Percentiles rank a stretch among this genome's conserved stretches.
Conservation (phyloP, 345 rosid genomes). For the Laguncularia racemosa region DNA sequence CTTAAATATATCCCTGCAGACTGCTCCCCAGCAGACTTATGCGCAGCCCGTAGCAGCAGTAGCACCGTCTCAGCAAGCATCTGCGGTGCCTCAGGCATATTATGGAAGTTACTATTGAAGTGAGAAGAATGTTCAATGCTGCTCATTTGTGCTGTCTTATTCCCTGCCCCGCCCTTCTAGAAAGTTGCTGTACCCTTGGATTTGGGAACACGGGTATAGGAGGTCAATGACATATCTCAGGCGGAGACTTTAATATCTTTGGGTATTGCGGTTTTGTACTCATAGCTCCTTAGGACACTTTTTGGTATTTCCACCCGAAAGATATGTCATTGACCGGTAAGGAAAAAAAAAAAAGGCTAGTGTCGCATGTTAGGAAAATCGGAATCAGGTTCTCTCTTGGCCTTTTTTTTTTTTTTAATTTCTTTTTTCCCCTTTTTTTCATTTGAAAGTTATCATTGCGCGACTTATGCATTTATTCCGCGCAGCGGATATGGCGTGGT, state of each 20-base stretch:
- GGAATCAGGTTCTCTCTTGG: too few species aligned
- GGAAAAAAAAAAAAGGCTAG: too few species aligned
- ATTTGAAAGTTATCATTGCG: too few species aligned
- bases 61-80: slow-evolving; percentile 47
- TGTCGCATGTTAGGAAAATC: too few species aligned
- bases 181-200: background rate
- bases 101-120: slow-evolving; percentile 51
- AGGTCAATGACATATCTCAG: background rate
- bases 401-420: too few species aligned
- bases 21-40: slow-evolving; percentile 52
- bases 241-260: too few species aligned
- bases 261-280: background rate
- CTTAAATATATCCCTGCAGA: slow-evolving; percentile 13
- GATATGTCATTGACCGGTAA: too few species aligned
- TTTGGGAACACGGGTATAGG: background rate
- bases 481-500: too few species aligned
- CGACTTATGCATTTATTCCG: too few species aligned
- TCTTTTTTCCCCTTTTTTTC: too few species aligned
- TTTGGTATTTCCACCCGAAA: too few species aligned
- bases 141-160: background rate
- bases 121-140: background rate
- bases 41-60: slow-evolving; percentile 40
- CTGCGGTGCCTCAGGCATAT: slow-evolving; percentile 53
- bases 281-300: too few species aligned
- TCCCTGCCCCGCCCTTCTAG: background rate